These are phyloP conservation scores for Sclerotinia borealis DNA, from an alignment of 2,329 filamentous ascomycete genomes.

Conservation along the genomic window DNA sequence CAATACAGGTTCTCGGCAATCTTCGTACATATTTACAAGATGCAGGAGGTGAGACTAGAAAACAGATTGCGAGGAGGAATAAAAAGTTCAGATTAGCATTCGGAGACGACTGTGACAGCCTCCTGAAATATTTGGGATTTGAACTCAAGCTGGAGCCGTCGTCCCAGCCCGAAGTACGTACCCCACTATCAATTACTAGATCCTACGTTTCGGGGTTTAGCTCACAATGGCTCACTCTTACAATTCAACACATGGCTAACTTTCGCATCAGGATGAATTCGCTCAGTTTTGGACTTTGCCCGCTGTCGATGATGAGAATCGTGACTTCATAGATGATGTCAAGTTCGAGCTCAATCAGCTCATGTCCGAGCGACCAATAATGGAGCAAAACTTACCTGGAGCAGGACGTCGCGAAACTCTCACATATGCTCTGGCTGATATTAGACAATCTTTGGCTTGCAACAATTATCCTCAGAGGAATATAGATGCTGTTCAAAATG, in stretches of 20 bases:
- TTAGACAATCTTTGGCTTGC: slow-evolving; percentile 28
- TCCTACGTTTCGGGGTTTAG: not conserved
- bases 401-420: slow-evolving; percentile 7
- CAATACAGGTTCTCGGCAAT: slow-evolving; percentile 49
- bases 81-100: slow-evolving; percentile 59
- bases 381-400: slow-evolving; percentile 15
- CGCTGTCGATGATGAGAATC: slow-evolving; percentile 23
- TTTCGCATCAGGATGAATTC: slow-evolving; percentile 23
- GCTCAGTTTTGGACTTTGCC: slow-evolving; percentile 32
- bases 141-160: slow-evolving; percentile 33
- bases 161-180: slow-evolving; percentile 35
- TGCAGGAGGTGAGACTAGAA: slow-evolving; percentile 38
- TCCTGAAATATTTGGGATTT: slow-evolving; percentile 56
- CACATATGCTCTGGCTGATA: slow-evolving; percentile 22
- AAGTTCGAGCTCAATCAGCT: slow-evolving; percentile 44
- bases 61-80: slow-evolving; percentile 53
- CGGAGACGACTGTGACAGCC: slow-evolving; percentile 51
- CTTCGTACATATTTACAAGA: slow-evolving; percentile 56
- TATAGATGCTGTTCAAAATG: slow-evolving; percentile 24
- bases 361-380: slow-evolving; percentile 19
- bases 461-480: slow-evolving; percentile 27
- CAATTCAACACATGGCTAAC: not conserved
- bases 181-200: not conserved
- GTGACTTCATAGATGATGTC: slow-evolving; percentile 50
- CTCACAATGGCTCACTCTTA: not conserved